A percentile compares a stretch with the other conserved stretches of the same genome.
Conservation (phyloP, 495 filamentous ascomycete species). For the Oidiodendron maius region DNA sequence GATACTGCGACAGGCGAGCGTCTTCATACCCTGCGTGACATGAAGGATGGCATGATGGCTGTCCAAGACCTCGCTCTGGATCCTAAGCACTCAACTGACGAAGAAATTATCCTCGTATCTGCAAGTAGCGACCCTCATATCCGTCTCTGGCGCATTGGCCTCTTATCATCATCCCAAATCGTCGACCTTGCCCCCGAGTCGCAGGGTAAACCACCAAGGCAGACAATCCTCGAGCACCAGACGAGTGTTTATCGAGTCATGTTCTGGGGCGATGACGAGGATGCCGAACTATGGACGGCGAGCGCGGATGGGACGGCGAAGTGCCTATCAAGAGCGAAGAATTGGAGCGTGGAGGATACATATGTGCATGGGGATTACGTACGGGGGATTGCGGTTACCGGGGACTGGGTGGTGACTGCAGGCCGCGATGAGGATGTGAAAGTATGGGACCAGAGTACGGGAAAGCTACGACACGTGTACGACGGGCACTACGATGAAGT, state of each 20-base stretch:
- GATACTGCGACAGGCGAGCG: slow-evolving; percentile 59
- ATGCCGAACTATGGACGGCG: slow-evolving; percentile 83
- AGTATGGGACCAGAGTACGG: slow-evolving; percentile 73
- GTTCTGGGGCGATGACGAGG: slow-evolving; percentile 55
- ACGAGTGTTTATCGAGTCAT: slow-evolving; percentile 79
- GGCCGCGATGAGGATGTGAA: slow-evolving; percentile 89
- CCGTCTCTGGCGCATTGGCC: slow-evolving; percentile 57
- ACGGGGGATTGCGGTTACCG: slow-evolving; percentile 66
- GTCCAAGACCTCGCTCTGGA: slow-evolving; percentile 73
- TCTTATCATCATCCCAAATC: slow-evolving; percentile 39
- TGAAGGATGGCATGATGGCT: slow-evolving; percentile 60
- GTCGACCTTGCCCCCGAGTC: slow-evolving; percentile 29
- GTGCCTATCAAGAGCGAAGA: slow-evolving; percentile 58
- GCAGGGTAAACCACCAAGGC: slow-evolving; percentile 27
- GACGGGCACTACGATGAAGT: slow-evolving; percentile 91
- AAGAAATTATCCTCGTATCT: slow-evolving; percentile 60
- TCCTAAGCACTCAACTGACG: slow-evolving; percentile 40
- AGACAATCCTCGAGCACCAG: slow-evolving; percentile 73
- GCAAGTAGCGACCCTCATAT: slow-evolving; percentile 84
- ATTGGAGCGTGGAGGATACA: slow-evolving; percentile 63
- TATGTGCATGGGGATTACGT: slow-evolving; percentile 86
- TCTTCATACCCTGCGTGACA: slow-evolving; percentile 65
- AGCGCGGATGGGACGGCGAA: slow-evolving; percentile 80
- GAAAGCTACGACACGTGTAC: slow-evolving; percentile 69
- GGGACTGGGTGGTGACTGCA: slow-evolving; percentile 81